Evolutionary conservation across 257 asterid genomes (phyloP).

Genomic region (Osmanthus fragrans): DNA sequence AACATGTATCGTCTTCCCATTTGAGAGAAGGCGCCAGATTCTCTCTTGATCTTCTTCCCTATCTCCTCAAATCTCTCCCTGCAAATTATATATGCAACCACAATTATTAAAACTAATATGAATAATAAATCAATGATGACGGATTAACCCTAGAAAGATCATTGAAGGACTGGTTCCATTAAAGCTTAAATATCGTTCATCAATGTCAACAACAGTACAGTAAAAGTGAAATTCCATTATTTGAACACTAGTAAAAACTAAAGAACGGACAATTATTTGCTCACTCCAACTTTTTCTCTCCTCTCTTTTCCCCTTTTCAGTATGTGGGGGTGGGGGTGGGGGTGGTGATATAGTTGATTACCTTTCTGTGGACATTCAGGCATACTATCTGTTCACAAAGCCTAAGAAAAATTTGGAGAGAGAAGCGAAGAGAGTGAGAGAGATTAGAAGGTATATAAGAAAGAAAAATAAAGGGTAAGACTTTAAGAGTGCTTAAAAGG

Average conservation of each 20-base stretch:
- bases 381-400: constrained; percentile 54
- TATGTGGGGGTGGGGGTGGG: background rate
- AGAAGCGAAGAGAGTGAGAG: constrained; percentile 21
- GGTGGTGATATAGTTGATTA: constrained; percentile 9
- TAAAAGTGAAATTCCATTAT: background rate
- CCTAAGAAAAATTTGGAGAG: constrained; percentile 34
- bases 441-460: constrained; percentile 21
- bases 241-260: background rate
- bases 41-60: constrained; percentile 81
- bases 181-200: background rate
- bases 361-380: constrained; percentile 96
- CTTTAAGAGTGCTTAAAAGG: constrained; percentile 74
- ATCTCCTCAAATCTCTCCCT: constrained; percentile 85
- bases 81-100: background rate
- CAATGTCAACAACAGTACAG: background rate
- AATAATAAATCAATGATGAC: background rate
- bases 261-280: background rate
- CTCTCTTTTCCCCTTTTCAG: background rate
- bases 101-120: background rate
- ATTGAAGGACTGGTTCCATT: background rate
- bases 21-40: constrained; percentile 45
- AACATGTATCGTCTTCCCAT: constrained; percentile 42
- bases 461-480: constrained; percentile 23
- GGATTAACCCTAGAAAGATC: background rate
- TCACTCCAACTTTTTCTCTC: background rate